phyloP scores from a whole-genome alignment of 257 asterid species.

The Primulina eburnea region DNA sequence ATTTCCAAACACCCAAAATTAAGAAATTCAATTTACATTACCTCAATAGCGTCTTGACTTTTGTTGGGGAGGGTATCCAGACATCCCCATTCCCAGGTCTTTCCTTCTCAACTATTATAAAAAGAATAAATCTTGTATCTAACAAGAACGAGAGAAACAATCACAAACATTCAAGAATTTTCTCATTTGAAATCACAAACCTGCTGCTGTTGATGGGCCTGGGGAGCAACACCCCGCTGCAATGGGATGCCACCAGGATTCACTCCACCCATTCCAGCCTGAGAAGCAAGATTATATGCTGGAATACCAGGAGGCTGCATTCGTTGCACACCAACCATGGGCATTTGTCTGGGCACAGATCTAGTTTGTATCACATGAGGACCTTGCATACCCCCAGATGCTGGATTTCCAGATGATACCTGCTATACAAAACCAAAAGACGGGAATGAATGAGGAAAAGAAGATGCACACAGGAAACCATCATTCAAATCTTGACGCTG shows the following conservation, averaged over 20 bases:
- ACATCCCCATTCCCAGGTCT: constrained; percentile 76
- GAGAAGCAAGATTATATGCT: constrained; percentile 76
- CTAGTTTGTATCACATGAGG: constrained; percentile 77
- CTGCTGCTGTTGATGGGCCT: constrained; percentile 95
- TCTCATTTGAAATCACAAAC: constrained; percentile 30
- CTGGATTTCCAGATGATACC: constrained; percentile 70
- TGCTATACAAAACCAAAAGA: constrained; percentile 26
- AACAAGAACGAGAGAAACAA: constrained; percentile 20
- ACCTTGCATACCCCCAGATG: constrained; percentile 67
- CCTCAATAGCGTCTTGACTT: constrained; percentile 89
- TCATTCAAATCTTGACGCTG: constrained; percentile 1
- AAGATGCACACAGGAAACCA: constrained; percentile 8
- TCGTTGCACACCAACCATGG: constrained; percentile 76
- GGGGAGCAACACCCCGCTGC: constrained; percentile 86
- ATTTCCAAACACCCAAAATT: neutral
- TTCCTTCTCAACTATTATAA: constrained; percentile 78
- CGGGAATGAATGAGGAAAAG: constrained; percentile 16
- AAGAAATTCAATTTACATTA: constrained; percentile 19
- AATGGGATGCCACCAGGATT: constrained; percentile 78
- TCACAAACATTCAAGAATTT: constrained; percentile 8
- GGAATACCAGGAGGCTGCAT: constrained; percentile 83
- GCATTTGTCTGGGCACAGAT: constrained; percentile 77
- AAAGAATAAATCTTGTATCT: constrained; percentile 18
- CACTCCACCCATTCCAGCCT: constrained; percentile 80
- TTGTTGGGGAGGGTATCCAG: constrained; percentile 97